Evolutionary conservation across 2,329 filamentous ascomycete species (phyloP), one percentile per base, ranked within the genome.

Genomic region (Aureobasidium sp.): DNA sequence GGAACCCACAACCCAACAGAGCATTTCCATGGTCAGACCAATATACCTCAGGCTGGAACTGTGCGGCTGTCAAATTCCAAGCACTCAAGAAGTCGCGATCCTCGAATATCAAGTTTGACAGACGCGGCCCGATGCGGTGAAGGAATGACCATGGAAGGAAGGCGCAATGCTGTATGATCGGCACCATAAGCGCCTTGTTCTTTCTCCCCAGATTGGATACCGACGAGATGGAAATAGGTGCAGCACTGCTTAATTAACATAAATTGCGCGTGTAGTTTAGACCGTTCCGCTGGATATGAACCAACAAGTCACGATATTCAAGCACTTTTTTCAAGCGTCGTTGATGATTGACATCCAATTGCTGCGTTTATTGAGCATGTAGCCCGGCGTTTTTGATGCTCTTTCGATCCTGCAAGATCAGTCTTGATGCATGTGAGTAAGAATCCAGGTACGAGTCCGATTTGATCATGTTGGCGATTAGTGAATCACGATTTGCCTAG

Each of bases 141-240:
- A 44, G 37, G 31, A 6, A 56, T 44, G 39, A 27, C 22, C 51
- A 44, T 44, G 52, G 12, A 29, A 11, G 52, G 52, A 42, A 42
- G 51, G 14, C 51, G 51, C 51, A 55, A 44, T 42, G 27, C 31
- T 34, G 25, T 20, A 25, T 44, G 37, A 56, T 56, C 41, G 39
- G 45, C 53, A 12, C 22, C 15, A 17, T n/a, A 42, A 31, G 22
- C 36, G 17, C 20, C 52, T 15, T 41, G 34, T 42, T 34, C 42
- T 17, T 45, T 29, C 53, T 45, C 39, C 39, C 53, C 53, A 57
- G 53, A 57, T 57, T 57, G 53, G 29, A 34, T 36, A 34, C 41
- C 27, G 17, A 3, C 5, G 20, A 22, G 17, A 57, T 36, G 25
- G 29, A 22, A n/a, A 45, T 34, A 45, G 27, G 6, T 57, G 53